Percentiles rank a stretch among this genome's conserved stretches.
Evolutionary conservation across 1,284 basidiomycete species (phyloP).

Genomic region (Ustilago trichophora): DNA sequence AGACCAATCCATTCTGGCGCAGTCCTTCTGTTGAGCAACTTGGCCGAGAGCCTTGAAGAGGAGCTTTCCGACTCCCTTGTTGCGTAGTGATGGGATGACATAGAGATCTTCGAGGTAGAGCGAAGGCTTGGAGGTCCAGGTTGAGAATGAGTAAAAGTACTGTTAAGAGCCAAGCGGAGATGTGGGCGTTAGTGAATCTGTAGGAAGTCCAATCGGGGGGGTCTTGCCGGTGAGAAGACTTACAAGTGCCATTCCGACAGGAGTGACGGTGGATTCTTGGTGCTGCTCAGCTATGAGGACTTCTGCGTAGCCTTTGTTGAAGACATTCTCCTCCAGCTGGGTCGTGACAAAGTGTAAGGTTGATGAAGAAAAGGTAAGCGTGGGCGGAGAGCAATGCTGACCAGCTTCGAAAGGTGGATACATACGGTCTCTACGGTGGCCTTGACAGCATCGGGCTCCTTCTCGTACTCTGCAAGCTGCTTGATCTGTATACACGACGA

Average conservation of each 20-base stretch:
- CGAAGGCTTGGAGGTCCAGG: constrained; percentile 75
- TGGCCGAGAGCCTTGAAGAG: constrained; percentile 81
- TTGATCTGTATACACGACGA: no score
- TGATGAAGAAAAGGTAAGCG: no score
- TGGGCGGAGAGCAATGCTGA: no score
- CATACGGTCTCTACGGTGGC: constrained; percentile 87
- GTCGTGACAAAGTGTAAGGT: no score
- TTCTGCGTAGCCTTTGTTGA: constrained; percentile 82
- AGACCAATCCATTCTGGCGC: constrained; percentile 86
- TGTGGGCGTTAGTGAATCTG: no score
- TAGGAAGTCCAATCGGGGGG: no score
- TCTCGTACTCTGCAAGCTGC: constrained; percentile 84
- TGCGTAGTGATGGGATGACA: constrained; percentile 79
- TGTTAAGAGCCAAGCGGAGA: no score
- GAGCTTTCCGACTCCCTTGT: constrained; percentile 80
- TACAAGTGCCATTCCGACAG: constrained; percentile 69
- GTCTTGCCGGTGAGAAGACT: no score
- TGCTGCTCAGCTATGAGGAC: constrained; percentile 81
- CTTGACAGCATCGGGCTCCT: constrained; percentile 81
- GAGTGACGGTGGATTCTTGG: constrained; percentile 47
- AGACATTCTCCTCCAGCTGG: constrained; percentile 70
- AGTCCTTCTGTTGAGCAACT: constrained; percentile 83
- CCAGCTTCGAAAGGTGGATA: no score
- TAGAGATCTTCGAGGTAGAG: constrained; percentile 88
- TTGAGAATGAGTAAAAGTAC: constrained; percentile 95